phyloP scores from a whole-genome alignment of 352 stramenopile species.

The Phytophthora lateralis region DNA sequence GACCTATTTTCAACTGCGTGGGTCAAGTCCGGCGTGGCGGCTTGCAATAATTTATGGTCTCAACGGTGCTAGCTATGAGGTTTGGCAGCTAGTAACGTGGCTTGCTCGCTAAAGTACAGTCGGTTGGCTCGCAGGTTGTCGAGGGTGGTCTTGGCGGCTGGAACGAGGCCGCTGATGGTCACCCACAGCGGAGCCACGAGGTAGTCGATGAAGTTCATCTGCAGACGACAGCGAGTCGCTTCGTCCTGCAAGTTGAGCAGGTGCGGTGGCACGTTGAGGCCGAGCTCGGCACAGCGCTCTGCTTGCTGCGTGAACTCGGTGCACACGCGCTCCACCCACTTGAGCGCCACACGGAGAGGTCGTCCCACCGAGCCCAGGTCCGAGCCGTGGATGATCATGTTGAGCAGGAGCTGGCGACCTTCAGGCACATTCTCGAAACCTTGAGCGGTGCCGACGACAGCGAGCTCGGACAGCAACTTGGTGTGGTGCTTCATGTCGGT shows the following conservation, averaged over 20 bases:
- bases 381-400: slow-evolving; percentile 83
- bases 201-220: slow-evolving; percentile 90
- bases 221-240: slow-evolving; percentile 56
- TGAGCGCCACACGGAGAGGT: slow-evolving; percentile 50
- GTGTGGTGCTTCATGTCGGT: slow-evolving; percentile 89
- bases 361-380: slow-evolving; percentile 72
- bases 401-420: slow-evolving; percentile 75
- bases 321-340: slow-evolving; percentile 77
- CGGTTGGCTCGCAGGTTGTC: slow-evolving; percentile 61
- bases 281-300: slow-evolving; percentile 53
- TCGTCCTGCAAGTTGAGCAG: slow-evolving; percentile 82
- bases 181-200: slow-evolving; percentile 78
- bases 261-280: slow-evolving; percentile 70
- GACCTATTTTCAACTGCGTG: slow-evolving; percentile 12
- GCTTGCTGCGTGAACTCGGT: slow-evolving; percentile 85
- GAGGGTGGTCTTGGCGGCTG: slow-evolving; percentile 50
- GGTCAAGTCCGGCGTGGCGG: not conserved
- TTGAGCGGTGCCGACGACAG: slow-evolving; percentile 42
- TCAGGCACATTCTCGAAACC: slow-evolving; percentile 69
- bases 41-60: slow-evolving; percentile 22
- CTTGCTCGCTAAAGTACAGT: slow-evolving; percentile 76
- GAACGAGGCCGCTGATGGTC: slow-evolving; percentile 61
- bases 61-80: slow-evolving; percentile 23
- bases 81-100: slow-evolving; percentile 49
- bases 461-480: slow-evolving; percentile 61